These are phyloP conservation scores for Rosa multiflora DNA, from an alignment of 306 rosid species.

Conservation along the genomic window DNA sequence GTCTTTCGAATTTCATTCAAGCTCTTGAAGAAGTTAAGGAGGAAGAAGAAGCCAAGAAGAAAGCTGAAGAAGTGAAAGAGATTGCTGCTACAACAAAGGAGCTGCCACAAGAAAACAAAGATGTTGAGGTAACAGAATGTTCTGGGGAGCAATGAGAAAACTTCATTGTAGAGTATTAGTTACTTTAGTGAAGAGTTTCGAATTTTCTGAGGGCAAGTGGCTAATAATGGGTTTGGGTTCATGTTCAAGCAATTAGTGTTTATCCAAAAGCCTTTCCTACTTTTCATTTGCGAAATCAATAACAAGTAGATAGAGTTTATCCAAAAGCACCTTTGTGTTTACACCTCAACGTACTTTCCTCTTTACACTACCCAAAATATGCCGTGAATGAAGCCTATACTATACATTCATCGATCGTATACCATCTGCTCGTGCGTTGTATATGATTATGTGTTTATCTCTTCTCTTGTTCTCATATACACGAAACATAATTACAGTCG, in stretches of 20 bases:
- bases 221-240: conserved; percentile 8
- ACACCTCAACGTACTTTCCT: neutral
- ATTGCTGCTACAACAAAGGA: conserved; percentile 22
- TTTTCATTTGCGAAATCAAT: neutral
- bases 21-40: conserved; percentile 49
- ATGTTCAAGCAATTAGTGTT: neutral
- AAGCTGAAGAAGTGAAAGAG: conserved; percentile 35
- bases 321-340: neutral
- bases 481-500: no score
- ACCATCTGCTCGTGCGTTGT: neutral
- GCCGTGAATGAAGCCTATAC: neutral
- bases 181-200: neutral
- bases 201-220: conserved; percentile 7
- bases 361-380: neutral
- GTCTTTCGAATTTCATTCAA: conserved; percentile 54
- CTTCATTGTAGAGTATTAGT: neutral
- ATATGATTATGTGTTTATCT: no score
- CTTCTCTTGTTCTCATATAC: no score
- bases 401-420: neutral
- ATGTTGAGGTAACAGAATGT: neutral
- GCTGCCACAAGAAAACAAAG: conserved; percentile 4
- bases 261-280: neutral
- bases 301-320: neutral
- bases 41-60: conserved; percentile 32
- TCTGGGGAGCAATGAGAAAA: neutral